Percentiles rank a stretch among this genome's conserved stretches.
Conservation (phyloP, 179 eudicot genomes). For the Silene noctiflora region DNA sequence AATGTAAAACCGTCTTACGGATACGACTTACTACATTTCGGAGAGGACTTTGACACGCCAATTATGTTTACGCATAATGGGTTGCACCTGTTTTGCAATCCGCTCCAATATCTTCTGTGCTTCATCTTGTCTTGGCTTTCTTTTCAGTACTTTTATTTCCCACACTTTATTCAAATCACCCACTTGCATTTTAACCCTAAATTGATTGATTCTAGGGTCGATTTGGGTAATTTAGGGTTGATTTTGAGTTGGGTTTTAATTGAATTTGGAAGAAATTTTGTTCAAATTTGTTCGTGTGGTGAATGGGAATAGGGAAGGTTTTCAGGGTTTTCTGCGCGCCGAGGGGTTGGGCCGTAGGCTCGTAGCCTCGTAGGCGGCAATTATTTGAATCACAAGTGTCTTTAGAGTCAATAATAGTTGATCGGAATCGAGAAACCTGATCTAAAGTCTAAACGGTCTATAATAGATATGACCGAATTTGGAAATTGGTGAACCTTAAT, state of each 20-base stretch:
- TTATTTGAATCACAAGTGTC: neutral
- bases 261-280: neutral
- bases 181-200: constrained; percentile 41
- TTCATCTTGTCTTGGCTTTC: constrained; percentile 54
- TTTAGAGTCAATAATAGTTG: neutral
- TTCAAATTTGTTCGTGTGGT: neutral
- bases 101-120: constrained; percentile 61
- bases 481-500: no score
- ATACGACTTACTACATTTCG: constrained; percentile 58
- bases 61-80: constrained; percentile 80
- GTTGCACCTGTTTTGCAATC: constrained; percentile 83
- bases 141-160: constrained; percentile 77
- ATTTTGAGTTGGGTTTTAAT: neutral
- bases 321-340: neutral
- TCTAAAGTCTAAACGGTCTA: no score
- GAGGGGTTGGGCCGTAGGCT: neutral
- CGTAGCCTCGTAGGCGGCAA: no score
- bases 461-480: no score
- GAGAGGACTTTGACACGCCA: constrained; percentile 93
- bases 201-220: neutral
- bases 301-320: neutral
- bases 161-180: constrained; percentile 82
- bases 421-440: neutral
- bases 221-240: neutral
- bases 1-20: neutral